phyloP scores from a whole-genome alignment of 208 protist genomes.

The Trypanosoma conorhini region DNA sequence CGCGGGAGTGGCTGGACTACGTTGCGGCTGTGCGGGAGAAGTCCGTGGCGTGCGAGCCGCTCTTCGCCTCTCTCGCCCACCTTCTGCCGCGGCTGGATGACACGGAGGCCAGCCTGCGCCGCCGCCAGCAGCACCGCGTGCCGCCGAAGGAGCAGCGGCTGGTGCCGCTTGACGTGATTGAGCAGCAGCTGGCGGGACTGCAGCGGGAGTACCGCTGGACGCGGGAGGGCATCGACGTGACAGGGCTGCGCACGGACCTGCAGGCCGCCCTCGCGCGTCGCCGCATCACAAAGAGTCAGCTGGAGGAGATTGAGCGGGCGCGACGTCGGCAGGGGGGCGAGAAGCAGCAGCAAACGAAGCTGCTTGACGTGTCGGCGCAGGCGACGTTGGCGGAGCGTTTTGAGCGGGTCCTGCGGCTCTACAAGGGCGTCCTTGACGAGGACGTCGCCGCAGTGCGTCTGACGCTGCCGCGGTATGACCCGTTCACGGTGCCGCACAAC shows the following conservation, averaged over 20 bases:
- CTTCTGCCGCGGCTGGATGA: constrained; percentile 30
- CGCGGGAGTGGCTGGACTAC: constrained; percentile 76
- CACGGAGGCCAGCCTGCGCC: constrained; percentile 20
- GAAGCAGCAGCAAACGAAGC: constrained; percentile 24
- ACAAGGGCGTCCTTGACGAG: constrained; percentile 41
- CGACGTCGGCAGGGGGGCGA: constrained; percentile 25
- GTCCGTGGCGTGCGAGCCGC: constrained; percentile 65
- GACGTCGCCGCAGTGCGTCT: constrained; percentile 63
- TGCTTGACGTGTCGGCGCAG: constrained; percentile 16
- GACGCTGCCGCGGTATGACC: constrained; percentile 43
- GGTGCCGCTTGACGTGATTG: constrained; percentile 61
- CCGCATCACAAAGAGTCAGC: constrained; percentile 64
- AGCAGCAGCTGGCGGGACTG: constrained; percentile 64
- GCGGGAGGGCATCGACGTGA: constrained; percentile 80
- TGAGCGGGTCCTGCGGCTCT: constrained; percentile 36
- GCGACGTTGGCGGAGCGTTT: constrained; percentile 44
- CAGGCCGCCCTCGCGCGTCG: constrained; percentile 65
- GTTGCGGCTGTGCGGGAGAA: constrained; percentile 39
- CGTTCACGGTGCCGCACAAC: constrained; percentile 67
- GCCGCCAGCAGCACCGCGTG: constrained; percentile 1
- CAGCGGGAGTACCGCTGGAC: constrained; percentile 48
- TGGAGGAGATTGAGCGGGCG: constrained; percentile 45
- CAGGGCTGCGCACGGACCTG: constrained; percentile 56
- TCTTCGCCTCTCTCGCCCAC: constrained; percentile 66
- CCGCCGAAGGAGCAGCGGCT: constrained; percentile 29